These are phyloP conservation scores for Carex littledalei DNA, from an alignment of 176 grass and related monocot species.

Conservation along the genomic window DNA sequence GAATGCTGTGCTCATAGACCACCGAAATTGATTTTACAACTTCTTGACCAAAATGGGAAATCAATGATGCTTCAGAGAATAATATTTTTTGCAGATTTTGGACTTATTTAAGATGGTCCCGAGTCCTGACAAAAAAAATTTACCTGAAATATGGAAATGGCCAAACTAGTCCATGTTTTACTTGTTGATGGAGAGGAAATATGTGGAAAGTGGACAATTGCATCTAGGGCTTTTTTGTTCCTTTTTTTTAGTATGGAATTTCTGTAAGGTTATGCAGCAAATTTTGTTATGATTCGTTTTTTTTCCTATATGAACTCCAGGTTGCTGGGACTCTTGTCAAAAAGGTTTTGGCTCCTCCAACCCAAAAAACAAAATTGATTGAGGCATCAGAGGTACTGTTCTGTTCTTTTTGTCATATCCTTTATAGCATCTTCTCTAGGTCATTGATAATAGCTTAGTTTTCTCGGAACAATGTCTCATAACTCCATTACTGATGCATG, in stretches of 20 bases:
- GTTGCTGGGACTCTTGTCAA: constrained; percentile 73
- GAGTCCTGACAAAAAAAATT: background rate
- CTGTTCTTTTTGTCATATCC: background rate
- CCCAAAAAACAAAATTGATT: constrained; percentile 84
- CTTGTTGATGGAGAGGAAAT: background rate
- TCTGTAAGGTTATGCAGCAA: background rate
- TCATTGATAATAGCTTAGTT: background rate
- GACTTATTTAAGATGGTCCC: background rate
- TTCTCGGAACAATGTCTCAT: background rate
- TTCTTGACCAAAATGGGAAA: background rate
- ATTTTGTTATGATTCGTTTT: background rate
- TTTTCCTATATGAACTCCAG: constrained; percentile 21
- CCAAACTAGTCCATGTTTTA: background rate
- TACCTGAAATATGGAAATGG: background rate
- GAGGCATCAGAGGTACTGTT: constrained; percentile 77
- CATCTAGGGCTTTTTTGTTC: background rate
- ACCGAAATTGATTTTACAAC: background rate
- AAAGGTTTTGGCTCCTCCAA: constrained; percentile 66
- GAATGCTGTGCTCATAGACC: no score
- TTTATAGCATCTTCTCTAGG: background rate
- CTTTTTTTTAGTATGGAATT: background rate
- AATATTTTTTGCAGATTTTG: background rate
- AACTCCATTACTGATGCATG: background rate
- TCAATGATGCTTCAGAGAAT: background rate
- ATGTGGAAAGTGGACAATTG: background rate